A percentile compares a stretch with the other conserved stretches of the same genome.
These are phyloP conservation scores for Camellia granthamiana DNA, from an alignment of 148 eudicot genomes.

Conservation along the genomic window DNA sequence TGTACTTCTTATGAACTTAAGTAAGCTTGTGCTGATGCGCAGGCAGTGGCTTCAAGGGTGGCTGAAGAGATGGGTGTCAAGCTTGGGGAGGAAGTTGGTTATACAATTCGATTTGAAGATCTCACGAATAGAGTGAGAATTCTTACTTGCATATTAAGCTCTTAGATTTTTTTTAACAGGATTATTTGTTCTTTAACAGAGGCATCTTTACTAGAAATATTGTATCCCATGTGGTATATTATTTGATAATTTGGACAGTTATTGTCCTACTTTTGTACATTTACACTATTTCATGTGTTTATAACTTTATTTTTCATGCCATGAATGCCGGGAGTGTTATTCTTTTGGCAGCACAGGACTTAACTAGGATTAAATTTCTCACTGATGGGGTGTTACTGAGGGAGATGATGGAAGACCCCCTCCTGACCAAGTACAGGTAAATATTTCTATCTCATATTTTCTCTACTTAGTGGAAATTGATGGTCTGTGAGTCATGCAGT, in stretches of 20 bases:
- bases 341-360: constrained; percentile 63
- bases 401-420: constrained; percentile 99
- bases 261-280: background rate
- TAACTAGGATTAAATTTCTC: constrained; percentile 85
- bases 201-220: background rate
- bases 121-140: constrained; percentile 57
- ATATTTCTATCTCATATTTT: background rate
- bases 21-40: constrained; percentile 24
- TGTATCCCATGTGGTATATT: constrained; percentile 1
- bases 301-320: constrained; percentile 7
- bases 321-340: constrained; percentile 23
- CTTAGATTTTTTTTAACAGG: background rate
- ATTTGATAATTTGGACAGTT: background rate
- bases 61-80: constrained; percentile 95
- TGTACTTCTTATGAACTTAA: constrained; percentile 2
- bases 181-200: background rate
- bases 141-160: constrained; percentile 9
- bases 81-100: constrained; percentile 99
- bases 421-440: constrained; percentile 84
- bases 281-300: background rate
- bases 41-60: constrained; percentile 94
- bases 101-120: constrained; percentile 96
- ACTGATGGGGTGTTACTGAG: constrained; percentile 95
- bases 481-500: background rate
- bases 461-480: background rate